Percentiles rank a stretch among this genome's conserved stretches.
These are phyloP conservation scores for Spergularia azorica DNA, from an alignment of 179 eudicot genomes.

Conservation along the genomic window DNA sequence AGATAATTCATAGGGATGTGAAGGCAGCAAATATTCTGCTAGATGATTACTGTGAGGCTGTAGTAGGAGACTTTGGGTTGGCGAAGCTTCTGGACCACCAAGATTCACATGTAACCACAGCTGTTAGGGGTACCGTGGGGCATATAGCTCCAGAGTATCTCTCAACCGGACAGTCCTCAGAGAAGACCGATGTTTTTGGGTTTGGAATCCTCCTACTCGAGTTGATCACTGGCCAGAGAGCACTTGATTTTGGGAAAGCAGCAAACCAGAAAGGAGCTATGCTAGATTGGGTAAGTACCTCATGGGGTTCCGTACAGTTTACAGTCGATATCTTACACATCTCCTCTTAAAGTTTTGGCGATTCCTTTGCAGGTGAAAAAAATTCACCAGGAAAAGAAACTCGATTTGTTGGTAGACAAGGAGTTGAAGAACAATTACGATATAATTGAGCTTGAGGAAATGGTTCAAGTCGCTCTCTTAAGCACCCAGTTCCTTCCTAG, in stretches of 20 bases:
- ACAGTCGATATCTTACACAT: not conserved
- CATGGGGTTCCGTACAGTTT: not conserved
- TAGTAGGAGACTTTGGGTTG: conserved; percentile 32
- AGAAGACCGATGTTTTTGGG: conserved; percentile 32
- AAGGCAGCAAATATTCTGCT: conserved; percentile 30
- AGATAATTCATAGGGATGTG: conserved; percentile 29
- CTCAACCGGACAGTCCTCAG: conserved; percentile 27
- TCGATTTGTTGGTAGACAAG: conserved; percentile 73
- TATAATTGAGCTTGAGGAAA: conserved; percentile 74
- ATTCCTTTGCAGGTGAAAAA: conserved; percentile 56
- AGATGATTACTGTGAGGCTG: conserved; percentile 24
- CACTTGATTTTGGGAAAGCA: conserved; percentile 19
- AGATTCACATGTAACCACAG: conserved; percentile 27
- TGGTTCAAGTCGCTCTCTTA: conserved; percentile 75
- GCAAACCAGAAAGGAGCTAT: conserved; percentile 13
- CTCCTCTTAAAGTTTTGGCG: not conserved
- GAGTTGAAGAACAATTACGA: conserved; percentile 60
- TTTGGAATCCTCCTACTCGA: conserved; percentile 29
- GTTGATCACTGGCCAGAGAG: conserved; percentile 24
- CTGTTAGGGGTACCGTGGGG: conserved; percentile 30
- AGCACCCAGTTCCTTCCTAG: conserved; percentile 79
- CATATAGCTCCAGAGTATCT: conserved; percentile 30
- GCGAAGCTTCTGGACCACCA: conserved; percentile 29
- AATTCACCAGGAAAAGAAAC: conserved; percentile 76
- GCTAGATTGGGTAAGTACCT: conserved; percentile 30